These are phyloP conservation scores for Caloboletus firmus DNA, from an alignment of 1,284 basidiomycete species.

Conservation along the genomic window DNA sequence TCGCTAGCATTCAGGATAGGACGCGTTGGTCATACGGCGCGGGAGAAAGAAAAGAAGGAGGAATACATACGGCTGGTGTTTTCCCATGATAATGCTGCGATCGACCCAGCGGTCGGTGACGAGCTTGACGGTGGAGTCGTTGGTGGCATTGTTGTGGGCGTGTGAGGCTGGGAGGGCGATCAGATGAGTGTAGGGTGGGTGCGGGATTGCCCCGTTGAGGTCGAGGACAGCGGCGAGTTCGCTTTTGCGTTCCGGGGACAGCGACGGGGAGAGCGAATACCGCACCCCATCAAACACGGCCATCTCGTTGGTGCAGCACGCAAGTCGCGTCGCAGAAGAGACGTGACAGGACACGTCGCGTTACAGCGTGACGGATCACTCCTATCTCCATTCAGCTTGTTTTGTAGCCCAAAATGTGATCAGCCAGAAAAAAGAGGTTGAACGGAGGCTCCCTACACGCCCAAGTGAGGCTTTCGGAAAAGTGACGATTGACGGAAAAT, in stretches of 20 bases:
- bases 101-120: slow-evolving; percentile 71
- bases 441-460: too few relatives aligned
- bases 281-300: slow-evolving; percentile 36
- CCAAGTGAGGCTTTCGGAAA: too few relatives aligned
- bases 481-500: too few relatives aligned
- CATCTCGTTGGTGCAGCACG: slow-evolving; percentile 11
- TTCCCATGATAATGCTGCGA: slow-evolving; percentile 56
- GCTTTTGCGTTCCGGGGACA: slow-evolving; percentile 29
- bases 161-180: slow-evolving; percentile 33
- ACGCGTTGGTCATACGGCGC: background rate
- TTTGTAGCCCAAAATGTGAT: too few relatives aligned
- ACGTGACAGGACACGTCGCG: background rate
- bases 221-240: slow-evolving; percentile 39
- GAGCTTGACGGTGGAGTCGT: slow-evolving; percentile 28
- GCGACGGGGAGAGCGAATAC: slow-evolving; percentile 36
- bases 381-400: too few relatives aligned
- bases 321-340: background rate
- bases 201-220: slow-evolving; percentile 43
- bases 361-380: background rate
- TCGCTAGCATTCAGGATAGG: slow-evolving; percentile 36
- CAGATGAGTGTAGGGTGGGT: slow-evolving; percentile 43
- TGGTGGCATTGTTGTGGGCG: slow-evolving; percentile 18
- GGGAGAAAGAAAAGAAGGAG: slow-evolving; percentile 5
- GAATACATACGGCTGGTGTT: slow-evolving; percentile 52
- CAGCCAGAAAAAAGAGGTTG: too few relatives aligned